Evolutionary conservation across 2,329 filamentous ascomycete species (phyloP).

Genomic region (Fusarium protoensiforme): DNA sequence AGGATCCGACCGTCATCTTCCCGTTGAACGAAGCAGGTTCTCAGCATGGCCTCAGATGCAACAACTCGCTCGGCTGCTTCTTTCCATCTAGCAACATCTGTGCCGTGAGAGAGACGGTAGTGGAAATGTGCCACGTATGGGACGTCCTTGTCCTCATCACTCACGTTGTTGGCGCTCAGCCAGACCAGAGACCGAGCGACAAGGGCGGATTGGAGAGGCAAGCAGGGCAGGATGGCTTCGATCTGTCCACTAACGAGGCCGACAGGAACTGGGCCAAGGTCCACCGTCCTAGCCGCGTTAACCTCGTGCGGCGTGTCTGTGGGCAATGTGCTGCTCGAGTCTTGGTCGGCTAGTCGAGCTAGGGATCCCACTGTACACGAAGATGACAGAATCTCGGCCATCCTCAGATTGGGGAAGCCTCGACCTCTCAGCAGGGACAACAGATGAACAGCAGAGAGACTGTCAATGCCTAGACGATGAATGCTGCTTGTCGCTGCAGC

Average conservation of each 20-base stretch:
- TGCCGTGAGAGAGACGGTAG: constrained; percentile 1
- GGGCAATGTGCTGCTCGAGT: background rate
- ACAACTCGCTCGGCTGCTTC: background rate
- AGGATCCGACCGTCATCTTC: constrained; percentile 18
- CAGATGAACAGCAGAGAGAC: constrained; percentile 15
- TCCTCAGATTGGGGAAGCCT: background rate
- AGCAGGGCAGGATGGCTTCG: constrained; percentile 9
- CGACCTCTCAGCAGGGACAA: background rate
- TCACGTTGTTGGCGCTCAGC: background rate
- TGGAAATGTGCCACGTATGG: constrained; percentile 24
- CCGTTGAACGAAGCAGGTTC: constrained; percentile 22
- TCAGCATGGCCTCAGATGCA: constrained; percentile 8
- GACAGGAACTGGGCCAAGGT: background rate
- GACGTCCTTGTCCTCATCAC: background rate
- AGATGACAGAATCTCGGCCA: background rate
- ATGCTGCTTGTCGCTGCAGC: background rate
- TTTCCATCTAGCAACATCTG: constrained; percentile 8
- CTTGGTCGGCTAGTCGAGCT: background rate
- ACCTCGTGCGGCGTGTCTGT: background rate
- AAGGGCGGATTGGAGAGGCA: constrained; percentile 22
- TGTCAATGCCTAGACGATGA: constrained; percentile 17
- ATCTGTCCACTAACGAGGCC: background rate
- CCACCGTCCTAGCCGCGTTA: background rate
- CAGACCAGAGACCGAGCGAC: constrained; percentile 8
- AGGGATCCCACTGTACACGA: background rate